Evolutionary conservation across 2,329 filamentous ascomycete genomes (phyloP).

Genomic region (Cytospora schulzeri): DNA sequence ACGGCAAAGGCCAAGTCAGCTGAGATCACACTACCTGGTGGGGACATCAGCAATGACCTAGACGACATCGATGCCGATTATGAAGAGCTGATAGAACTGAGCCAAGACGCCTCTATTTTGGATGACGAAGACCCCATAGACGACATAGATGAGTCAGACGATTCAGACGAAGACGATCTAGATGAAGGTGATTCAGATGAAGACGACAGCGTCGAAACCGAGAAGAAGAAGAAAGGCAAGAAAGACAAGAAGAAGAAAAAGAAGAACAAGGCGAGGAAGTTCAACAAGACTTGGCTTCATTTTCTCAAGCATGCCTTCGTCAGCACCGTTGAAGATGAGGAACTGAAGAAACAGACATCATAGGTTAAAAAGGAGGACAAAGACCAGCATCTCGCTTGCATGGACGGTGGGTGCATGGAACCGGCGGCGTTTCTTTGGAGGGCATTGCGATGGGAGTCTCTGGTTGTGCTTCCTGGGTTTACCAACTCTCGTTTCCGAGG

Average conservation of each 20-base stretch:
- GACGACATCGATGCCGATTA: slow-evolving; percentile 23
- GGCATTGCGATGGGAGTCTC: slow-evolving; percentile 20
- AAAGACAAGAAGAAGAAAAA: slow-evolving; percentile 49
- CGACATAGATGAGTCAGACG: slow-evolving; percentile 33
- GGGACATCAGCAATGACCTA: slow-evolving; percentile 20
- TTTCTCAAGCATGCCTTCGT: slow-evolving; percentile 83
- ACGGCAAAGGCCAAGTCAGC: slow-evolving; percentile 34
- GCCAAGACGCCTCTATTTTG: slow-evolving; percentile 35
- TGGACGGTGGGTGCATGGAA: slow-evolving; percentile 5
- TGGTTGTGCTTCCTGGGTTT: slow-evolving; percentile 16
- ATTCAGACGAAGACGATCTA: slow-evolving; percentile 22
- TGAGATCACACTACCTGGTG: slow-evolving; percentile 9
- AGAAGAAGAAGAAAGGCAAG: slow-evolving; percentile 46
- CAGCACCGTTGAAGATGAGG: slow-evolving; percentile 65
- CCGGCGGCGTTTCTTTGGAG: slow-evolving; percentile 17
- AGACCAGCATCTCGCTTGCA: neutral
- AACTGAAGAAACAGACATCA: slow-evolving; percentile 53
- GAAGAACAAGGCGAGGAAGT: slow-evolving; percentile 55
- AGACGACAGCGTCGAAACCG: slow-evolving; percentile 34
- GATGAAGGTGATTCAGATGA: slow-evolving; percentile 16
- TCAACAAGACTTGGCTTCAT: slow-evolving; percentile 73
- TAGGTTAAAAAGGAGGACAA: slow-evolving; percentile 4
- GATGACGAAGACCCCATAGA: slow-evolving; percentile 34
- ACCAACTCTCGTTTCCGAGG: neutral
- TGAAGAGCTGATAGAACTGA: slow-evolving; percentile 19